A percentile compares a stretch with the other conserved stretches of the same genome.
Conservation (phyloP, 78 protist genomes). For the Dictyostelium firmibasis region DNA sequence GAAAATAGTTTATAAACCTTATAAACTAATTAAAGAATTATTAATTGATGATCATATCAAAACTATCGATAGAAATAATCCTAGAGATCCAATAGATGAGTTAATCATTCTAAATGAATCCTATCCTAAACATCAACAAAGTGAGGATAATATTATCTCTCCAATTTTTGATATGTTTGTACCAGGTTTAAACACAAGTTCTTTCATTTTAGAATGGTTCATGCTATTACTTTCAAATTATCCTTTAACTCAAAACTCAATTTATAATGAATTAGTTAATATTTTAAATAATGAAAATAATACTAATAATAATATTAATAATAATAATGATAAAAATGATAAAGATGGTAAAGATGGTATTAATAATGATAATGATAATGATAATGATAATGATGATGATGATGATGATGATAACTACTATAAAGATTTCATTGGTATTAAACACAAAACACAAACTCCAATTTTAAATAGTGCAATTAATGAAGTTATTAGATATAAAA, state of each 20-base stretch:
- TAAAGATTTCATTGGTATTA: neutral
- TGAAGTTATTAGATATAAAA: slow-evolving; percentile 11
- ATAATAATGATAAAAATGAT: too few species aligned
- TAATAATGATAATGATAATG: too few species aligned
- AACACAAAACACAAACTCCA: neutral
- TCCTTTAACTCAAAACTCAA: neutral
- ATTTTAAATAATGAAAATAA: neutral
- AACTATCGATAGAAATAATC: neutral
- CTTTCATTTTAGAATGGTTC: slow-evolving; percentile 10
- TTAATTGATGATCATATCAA: neutral
- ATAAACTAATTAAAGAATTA: neutral
- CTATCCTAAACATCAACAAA: neutral
- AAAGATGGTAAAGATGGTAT: too few species aligned
- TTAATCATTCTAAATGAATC: neutral
- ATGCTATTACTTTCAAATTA: slow-evolving; percentile 1
- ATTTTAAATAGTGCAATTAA: neutral
- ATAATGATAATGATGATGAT: too few species aligned
- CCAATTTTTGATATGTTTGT: neutral
- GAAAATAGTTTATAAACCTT: neutral
- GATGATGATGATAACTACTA: neutral
- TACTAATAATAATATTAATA: too few species aligned
- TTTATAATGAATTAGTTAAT: neutral
- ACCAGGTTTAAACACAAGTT: slow-evolving; percentile 2
- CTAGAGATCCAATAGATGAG: neutral
- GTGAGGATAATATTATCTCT: neutral